Conservation (phyloP, 2,329 filamentous ascomycete genomes). For the Parastagonospora avenae region DNA sequence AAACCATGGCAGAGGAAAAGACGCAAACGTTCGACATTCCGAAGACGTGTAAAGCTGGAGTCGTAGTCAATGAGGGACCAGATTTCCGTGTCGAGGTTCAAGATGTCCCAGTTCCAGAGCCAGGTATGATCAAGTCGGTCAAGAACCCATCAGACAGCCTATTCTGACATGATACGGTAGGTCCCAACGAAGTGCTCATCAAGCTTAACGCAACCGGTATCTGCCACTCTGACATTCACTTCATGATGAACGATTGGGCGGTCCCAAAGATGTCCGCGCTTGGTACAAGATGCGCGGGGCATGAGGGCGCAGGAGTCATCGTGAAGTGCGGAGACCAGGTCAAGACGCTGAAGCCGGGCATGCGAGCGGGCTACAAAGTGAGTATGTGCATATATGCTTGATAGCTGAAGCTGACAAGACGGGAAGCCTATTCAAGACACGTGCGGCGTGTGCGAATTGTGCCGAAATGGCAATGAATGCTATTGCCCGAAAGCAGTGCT, state of each 20-base stretch:
- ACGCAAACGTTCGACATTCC: constrained; percentile 48
- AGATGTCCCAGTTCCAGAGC: constrained; percentile 54
- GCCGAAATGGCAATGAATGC: constrained; percentile 59
- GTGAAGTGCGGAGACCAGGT: constrained; percentile 62
- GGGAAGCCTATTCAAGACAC: constrained; percentile 31
- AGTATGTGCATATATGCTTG: not conserved
- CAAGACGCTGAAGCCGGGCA: constrained; percentile 52
- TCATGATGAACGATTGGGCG: constrained; percentile 61
- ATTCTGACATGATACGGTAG: constrained; percentile 31
- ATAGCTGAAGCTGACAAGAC: not conserved
- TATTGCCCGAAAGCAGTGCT: constrained; percentile 56
- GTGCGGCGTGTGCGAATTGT: constrained; percentile 51
- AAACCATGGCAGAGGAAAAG: too few relatives aligned
- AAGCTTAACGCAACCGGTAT: constrained; percentile 64
- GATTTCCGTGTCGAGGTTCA: constrained; percentile 56
- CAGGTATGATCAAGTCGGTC: constrained; percentile 41
- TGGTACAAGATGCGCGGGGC: constrained; percentile 55
- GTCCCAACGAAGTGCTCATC: constrained; percentile 61
- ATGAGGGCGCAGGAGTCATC: constrained; percentile 64
- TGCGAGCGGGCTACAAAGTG: constrained; percentile 46
- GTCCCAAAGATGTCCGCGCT: constrained; percentile 46
- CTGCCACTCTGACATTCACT: constrained; percentile 63
- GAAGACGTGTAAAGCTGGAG: constrained; percentile 58
- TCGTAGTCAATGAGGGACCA: constrained; percentile 58
- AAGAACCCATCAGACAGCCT: not conserved